Evolutionary conservation across 352 stramenopile species (phyloP).

Genomic region (Lagenidium giganteum): DNA sequence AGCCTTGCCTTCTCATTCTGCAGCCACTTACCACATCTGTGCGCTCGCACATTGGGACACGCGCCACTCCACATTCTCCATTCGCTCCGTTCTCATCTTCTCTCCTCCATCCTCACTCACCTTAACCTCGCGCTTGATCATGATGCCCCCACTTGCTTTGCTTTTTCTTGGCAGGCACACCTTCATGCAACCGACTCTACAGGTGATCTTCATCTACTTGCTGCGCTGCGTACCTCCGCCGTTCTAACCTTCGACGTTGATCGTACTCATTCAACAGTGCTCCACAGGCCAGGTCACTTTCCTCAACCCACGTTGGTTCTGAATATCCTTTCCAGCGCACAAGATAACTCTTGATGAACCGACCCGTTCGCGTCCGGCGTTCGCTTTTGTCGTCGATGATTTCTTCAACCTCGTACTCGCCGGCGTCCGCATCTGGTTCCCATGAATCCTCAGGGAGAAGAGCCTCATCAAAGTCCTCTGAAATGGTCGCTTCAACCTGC

Average conservation of each 20-base stretch:
- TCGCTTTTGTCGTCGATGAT: conserved; percentile 5
- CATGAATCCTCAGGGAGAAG: conserved; percentile 16
- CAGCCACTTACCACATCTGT: too few species aligned
- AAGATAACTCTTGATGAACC: neutral
- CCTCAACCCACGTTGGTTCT: conserved; percentile 1
- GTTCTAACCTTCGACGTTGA: neutral
- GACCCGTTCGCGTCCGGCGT: conserved; percentile 1
- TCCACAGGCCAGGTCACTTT: conserved; percentile 1
- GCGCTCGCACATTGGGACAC: too few species aligned
- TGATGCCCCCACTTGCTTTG: too few species aligned
- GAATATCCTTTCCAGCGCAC: conserved; percentile 1
- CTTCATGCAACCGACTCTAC: too few species aligned
- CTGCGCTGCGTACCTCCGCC: conserved; percentile 1
- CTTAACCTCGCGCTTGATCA: too few species aligned
- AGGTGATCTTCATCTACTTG: conserved; percentile 3
- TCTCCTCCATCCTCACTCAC: too few species aligned
- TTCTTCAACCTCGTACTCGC: conserved; percentile 10
- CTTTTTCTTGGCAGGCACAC: too few species aligned
- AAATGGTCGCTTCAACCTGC: neutral
- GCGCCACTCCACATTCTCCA: too few species aligned
- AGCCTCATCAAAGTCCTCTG: conserved; percentile 8
- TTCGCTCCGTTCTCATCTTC: too few species aligned
- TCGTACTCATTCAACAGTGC: conserved; percentile 12
- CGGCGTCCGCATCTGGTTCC: neutral
- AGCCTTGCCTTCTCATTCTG: too few species aligned